Evolutionary conservation across 305 asterid species (phyloP), one percentile per base, ranked within the genome.

Genomic region (Euphrasia arctica): DNA sequence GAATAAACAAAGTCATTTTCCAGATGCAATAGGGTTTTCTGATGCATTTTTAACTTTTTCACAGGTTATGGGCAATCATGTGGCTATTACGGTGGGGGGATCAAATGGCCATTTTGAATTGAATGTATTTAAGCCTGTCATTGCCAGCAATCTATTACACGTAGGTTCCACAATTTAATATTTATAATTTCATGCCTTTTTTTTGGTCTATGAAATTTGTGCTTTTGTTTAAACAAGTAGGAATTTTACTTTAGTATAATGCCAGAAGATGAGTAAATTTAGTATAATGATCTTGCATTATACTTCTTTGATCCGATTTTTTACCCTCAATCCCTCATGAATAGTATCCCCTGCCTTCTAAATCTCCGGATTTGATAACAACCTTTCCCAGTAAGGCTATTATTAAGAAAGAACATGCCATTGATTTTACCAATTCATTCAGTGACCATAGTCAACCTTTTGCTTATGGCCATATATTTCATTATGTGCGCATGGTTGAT

Each of bases 1-100:
- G 50, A 29, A 54, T 60, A 47, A 32, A 48, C 28, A 12, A 68
- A 41, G 31, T 65, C 13, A 41, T 65, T 61, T 9, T 48, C 36
- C 61, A 15, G 42, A 60, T 47, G n/a, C 60, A 72, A 36, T 52
- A 60, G 22, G 42, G 12, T 72, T 70, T 66, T 42, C 61, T 65
- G 39, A 66, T 45, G 29, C 0, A 48, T 39, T 52, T 52, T 42
- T 65, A 32, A 9, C 31, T 55, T 59, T 69, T 78, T 78, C 84
- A 92, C 84, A 92, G 97, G 94, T 89, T 62, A 89, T 92, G 88
- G 98, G 98, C 77, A 92, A 92, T 74, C 94, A 92, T 69, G 90
- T 92, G 18, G 90, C 95, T n/a, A 78, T 92, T 58, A 85, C 97
- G 5, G 87, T 87, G 56, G 96, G 95, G 31, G 98, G 91, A 80